Evolutionary conservation across 1,284 basidiomycete genomes (phyloP).

Genomic region (Ganoderma meredithae): DNA sequence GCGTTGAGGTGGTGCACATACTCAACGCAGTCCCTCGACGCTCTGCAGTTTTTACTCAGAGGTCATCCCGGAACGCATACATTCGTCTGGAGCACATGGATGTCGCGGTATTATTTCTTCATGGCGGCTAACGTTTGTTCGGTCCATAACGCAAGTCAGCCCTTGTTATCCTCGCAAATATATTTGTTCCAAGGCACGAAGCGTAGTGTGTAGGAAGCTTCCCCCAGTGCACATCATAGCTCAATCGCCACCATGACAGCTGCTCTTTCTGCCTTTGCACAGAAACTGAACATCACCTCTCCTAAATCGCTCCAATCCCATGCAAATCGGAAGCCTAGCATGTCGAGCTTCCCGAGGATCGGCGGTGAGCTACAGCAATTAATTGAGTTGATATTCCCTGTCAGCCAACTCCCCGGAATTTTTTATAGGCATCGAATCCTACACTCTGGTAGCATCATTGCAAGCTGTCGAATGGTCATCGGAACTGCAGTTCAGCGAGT

Average conservation of each 20-base stretch:
- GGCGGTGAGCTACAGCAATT: not conserved
- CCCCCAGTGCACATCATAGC: not conserved
- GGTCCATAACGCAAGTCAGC: conserved; percentile 8
- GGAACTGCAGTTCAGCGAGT: not conserved
- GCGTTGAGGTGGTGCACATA: no score
- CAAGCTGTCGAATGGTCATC: not conserved
- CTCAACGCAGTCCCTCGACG: not conserved
- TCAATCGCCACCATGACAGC: conserved; percentile 1
- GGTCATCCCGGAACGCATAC: not conserved
- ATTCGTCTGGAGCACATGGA: not conserved
- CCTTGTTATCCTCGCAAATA: conserved; percentile 3
- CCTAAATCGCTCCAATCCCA: not conserved
- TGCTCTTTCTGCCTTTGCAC: conserved; percentile 3
- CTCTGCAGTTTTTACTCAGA: not conserved
- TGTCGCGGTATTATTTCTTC: not conserved
- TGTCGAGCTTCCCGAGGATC: no score
- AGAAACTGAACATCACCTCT: conserved; percentile 2
- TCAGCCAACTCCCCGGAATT: not conserved
- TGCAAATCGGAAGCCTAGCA: not conserved
- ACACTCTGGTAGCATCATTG: not conserved
- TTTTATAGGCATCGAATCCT: not conserved
- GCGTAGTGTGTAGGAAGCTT: no score
- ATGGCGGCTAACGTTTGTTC: not conserved
- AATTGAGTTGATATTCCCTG: not conserved
- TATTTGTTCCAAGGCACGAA: not conserved